Conservation (phyloP, 306 rosid species). For the Cicer bijugum region DNA sequence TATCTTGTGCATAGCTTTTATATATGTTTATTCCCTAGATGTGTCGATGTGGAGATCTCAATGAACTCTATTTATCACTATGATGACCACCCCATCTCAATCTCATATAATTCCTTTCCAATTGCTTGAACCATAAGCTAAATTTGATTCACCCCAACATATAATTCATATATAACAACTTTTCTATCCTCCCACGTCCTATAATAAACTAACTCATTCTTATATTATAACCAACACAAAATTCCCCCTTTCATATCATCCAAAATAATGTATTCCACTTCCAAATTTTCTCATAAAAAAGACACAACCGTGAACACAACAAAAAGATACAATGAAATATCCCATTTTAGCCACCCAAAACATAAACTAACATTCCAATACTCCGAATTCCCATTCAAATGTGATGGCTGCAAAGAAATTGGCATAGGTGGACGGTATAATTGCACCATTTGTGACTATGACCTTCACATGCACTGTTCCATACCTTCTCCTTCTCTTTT, state of each 20-base stretch:
- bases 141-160: conserved; percentile 24
- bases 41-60: conserved; percentile 50
- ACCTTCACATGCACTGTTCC: conserved; percentile 90
- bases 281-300: conserved; percentile 24
- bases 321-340: conserved; percentile 67
- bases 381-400: conserved; percentile 80
- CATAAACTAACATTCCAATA: conserved; percentile 83
- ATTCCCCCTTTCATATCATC: conserved; percentile 7
- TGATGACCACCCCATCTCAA: conserved; percentile 24
- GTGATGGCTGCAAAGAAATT: conserved; percentile 92
- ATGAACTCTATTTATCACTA: conserved; percentile 43
- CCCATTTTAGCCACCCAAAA: conserved; percentile 80
- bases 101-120: conserved; percentile 45
- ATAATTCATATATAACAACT: conserved; percentile 22
- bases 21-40: conserved; percentile 26
- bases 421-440: conserved; percentile 89
- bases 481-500: conserved; percentile 60
- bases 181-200: neutral
- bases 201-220: neutral
- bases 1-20: neutral
- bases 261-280: conserved; percentile 40
- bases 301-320: conserved; percentile 33
- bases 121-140: conserved; percentile 64
- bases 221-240: neutral
- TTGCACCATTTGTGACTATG: conserved; percentile 76